phyloP scores from a whole-genome alignment of 352 stramenopile species.

The Pythium diclinum region DNA sequence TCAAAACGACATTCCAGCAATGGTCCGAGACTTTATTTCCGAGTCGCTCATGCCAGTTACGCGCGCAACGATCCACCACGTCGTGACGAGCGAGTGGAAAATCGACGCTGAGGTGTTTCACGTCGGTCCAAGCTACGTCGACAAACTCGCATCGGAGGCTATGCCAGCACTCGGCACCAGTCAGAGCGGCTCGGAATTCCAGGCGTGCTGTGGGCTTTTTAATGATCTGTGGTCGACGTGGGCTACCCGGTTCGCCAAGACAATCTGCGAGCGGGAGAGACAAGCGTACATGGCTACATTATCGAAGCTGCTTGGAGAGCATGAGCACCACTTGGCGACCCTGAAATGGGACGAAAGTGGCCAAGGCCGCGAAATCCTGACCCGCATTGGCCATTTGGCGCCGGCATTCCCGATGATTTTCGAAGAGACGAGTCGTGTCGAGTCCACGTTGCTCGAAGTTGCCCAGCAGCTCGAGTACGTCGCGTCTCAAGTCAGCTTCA shows the following conservation, averaged over 20 bases:
- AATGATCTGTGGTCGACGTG: conserved; percentile 2
- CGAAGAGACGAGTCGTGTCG: conserved; percentile 13
- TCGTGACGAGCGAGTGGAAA: conserved; percentile 48
- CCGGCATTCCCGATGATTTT: conserved; percentile 11
- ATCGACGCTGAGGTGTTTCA: conserved; percentile 28
- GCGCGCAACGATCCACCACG: conserved; percentile 15
- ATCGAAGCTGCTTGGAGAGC: neutral
- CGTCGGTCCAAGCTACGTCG: conserved; percentile 2
- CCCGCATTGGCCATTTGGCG: conserved; percentile 1
- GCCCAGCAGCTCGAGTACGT: conserved; percentile 29
- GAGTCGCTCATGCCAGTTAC: neutral
- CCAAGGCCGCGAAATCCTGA: conserved; percentile 1
- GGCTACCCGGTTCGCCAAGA: neutral
- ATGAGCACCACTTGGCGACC: conserved; percentile 13
- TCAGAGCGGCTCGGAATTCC: conserved; percentile 2
- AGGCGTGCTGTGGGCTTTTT: conserved; percentile 1
- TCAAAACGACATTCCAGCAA: neutral
- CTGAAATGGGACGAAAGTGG: conserved; percentile 7
- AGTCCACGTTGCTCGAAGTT: conserved; percentile 21
- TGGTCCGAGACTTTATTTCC: conserved; percentile 2
- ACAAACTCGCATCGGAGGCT: conserved; percentile 12
- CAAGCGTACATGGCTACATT: neutral
- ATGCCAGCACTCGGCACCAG: conserved; percentile 14
- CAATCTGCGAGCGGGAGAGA: neutral
- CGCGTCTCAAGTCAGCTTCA: conserved; percentile 25